phyloP scores from a whole-genome alignment of 2,329 filamentous ascomycete genomes.

The Pestalotiopsis sp. region DNA sequence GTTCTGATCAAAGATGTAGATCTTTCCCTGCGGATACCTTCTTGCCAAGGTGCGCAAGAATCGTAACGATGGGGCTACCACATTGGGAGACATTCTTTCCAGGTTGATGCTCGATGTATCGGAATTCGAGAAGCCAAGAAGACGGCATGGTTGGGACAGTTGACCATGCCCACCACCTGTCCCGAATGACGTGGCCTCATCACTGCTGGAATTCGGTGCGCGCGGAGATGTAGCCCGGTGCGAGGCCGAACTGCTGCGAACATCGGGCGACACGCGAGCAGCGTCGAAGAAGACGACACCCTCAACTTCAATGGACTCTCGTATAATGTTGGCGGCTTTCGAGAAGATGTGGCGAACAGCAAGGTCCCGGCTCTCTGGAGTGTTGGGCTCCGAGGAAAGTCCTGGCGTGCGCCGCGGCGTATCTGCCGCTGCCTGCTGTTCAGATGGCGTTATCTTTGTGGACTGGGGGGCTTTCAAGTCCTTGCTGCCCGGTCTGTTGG shows the following conservation, averaged over 20 bases:
- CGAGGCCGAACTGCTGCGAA: background rate
- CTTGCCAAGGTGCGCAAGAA: slow-evolving; percentile 43
- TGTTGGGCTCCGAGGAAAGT: too few relatives aligned
- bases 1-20: slow-evolving; percentile 45
- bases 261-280: slow-evolving; percentile 17
- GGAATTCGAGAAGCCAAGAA: slow-evolving; percentile 42
- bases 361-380: too few relatives aligned
- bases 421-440: background rate
- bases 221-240: background rate
- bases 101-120: slow-evolving; percentile 33
- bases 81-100: background rate
- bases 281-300: slow-evolving; percentile 40
- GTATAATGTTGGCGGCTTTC: slow-evolving; percentile 44
- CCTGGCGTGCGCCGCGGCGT: background rate
- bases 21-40: slow-evolving; percentile 46
- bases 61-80: slow-evolving; percentile 35
- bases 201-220: slow-evolving; percentile 20
- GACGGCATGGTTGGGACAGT: slow-evolving; percentile 24
- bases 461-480: too few relatives aligned
- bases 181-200: slow-evolving; percentile 11
- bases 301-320: slow-evolving; percentile 44
- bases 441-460: too few relatives aligned
- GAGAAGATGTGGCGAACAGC: slow-evolving; percentile 35
- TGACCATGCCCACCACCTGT: too few relatives aligned
- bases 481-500: too few relatives aligned